Evolutionary conservation across 108 stramenopile genomes (phyloP).

Genomic region (Discostella pseudostelligera): DNA sequence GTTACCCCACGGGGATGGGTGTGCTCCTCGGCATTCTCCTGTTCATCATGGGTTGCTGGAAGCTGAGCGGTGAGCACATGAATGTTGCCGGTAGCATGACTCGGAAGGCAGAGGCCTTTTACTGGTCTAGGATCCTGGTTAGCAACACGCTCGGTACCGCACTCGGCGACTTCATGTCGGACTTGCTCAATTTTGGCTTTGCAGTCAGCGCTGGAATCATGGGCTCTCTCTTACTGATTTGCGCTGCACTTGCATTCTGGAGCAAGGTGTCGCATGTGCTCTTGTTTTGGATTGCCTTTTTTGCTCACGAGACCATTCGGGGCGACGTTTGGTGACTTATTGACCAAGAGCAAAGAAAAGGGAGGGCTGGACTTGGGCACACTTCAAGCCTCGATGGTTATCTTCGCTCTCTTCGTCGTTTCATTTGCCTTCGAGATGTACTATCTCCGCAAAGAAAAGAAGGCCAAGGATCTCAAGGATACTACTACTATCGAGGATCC

Average conservation of each 20-base stretch:
- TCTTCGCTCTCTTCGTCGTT: background rate
- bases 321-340: conserved; percentile 3
- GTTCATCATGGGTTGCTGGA: background rate
- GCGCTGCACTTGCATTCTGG: background rate
- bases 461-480: too few species aligned
- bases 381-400: background rate
- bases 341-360: conserved; percentile 2
- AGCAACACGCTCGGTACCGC: conserved; percentile 6
- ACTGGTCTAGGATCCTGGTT: conserved; percentile 1
- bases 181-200: background rate
- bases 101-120: conserved; percentile 1
- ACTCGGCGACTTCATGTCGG: background rate
- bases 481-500: too few species aligned
- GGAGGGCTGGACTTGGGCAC: conserved; percentile 8
- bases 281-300: conserved; percentile 6
- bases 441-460: background rate
- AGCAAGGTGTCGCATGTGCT: background rate
- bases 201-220: background rate
- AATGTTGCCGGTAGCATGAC: conserved; percentile 4
- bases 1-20: conserved; percentile 1
- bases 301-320: conserved; percentile 4
- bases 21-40: background rate
- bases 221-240: background rate
- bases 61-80: conserved; percentile 3
- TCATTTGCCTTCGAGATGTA: conserved; percentile 1